phyloP scores from a whole-genome alignment of 768 basidiomycete genomes.

The Pulveroboletus sp. region DNA sequence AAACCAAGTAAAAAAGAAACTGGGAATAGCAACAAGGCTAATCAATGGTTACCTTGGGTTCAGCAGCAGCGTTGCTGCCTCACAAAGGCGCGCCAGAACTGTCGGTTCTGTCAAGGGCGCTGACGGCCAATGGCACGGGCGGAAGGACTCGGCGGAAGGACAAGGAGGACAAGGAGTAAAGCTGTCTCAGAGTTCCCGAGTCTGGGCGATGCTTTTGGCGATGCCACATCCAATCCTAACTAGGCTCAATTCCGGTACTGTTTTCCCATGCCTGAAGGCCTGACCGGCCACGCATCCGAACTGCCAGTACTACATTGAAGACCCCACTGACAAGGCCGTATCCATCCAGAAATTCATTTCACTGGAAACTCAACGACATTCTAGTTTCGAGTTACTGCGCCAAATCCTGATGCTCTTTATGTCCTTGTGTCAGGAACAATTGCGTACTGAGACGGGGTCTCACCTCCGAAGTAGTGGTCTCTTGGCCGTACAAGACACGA shows the following conservation, averaged over 20 bases:
- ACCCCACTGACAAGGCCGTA: too few species aligned
- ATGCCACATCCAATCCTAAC: conserved; percentile 17
- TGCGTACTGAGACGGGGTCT: conserved; percentile 2
- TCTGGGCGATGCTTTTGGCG: conserved; percentile 14
- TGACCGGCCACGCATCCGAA: neutral
- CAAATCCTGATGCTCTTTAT: too few species aligned
- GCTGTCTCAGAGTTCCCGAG: conserved; percentile 1
- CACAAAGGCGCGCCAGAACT: neutral
- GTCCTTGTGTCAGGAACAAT: too few species aligned
- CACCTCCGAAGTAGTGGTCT: neutral
- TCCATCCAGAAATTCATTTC: too few species aligned
- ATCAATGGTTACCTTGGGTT: conserved; percentile 2
- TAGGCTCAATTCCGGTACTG: conserved; percentile 16
- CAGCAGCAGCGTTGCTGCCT: neutral
- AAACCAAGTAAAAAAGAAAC: conserved; percentile 6
- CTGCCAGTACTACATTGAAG: neutral
- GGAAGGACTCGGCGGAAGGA: neutral
- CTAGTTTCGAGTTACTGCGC: too few species aligned
- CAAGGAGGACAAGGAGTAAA: conserved; percentile 6
- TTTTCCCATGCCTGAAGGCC: conserved; percentile 21
- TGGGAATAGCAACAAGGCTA: conserved; percentile 4
- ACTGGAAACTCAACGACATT: too few species aligned
- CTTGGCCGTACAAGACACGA: neutral
- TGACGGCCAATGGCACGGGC: neutral
- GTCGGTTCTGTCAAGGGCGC: neutral